These are phyloP conservation scores for Coemansia sp. DNA, from an alignment of 192 early-diverging fungal genomes.

Conservation along the genomic window DNA sequence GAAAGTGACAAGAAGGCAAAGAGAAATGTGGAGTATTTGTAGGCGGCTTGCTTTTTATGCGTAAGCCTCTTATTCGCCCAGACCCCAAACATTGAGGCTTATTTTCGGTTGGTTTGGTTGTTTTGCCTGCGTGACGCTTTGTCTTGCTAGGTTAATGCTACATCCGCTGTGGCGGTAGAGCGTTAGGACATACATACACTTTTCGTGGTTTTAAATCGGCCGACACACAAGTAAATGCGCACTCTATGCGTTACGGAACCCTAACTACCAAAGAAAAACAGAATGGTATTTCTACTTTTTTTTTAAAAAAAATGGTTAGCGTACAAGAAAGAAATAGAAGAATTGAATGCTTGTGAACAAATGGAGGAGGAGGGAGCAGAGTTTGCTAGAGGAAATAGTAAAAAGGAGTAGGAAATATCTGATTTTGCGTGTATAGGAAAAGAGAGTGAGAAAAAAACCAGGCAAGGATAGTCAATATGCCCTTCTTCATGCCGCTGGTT, in stretches of 20 bases:
- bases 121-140: neutral
- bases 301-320: neutral
- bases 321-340: neutral
- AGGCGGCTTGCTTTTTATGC: neutral
- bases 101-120: neutral
- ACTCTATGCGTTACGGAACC: neutral
- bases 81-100: neutral
- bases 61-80: neutral
- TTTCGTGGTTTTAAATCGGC: neutral
- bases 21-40: neutral
- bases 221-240: neutral
- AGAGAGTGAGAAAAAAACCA: neutral
- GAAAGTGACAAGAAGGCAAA: slow-evolving; percentile 1
- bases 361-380: too few species aligned
- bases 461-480: too few species aligned
- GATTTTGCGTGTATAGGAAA: neutral
- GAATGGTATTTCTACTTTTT: neutral
- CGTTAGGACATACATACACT: neutral
- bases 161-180: neutral
- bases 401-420: neutral
- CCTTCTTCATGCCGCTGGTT: neutral
- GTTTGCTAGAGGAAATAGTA: neutral
- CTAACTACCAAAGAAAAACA: neutral
- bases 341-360: neutral
- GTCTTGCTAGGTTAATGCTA: neutral